These are phyloP conservation scores for Epichloe gansuensis DNA, from an alignment of 2,329 filamentous ascomycete species.

Conservation along the genomic window DNA sequence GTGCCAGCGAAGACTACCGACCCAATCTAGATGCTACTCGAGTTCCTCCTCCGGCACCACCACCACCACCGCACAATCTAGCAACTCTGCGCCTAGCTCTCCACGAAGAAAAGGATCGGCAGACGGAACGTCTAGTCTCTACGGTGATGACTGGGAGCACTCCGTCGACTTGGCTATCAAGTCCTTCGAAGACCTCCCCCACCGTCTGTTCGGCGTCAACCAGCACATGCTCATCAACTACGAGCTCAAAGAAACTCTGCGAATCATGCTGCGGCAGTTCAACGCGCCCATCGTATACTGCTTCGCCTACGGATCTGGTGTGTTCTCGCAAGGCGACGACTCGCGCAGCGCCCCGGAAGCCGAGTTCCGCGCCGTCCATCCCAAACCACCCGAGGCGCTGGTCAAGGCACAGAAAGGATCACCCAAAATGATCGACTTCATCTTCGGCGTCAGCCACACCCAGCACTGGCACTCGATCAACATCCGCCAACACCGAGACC, in stretches of 20 bases:
- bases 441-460: constrained; percentile 86
- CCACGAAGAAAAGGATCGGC: constrained; percentile 13
- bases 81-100: constrained; percentile 5
- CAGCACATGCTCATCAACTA: constrained; percentile 94
- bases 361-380: constrained; percentile 55
- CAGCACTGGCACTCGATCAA: constrained; percentile 98
- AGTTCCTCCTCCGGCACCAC: neutral
- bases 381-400: constrained; percentile 68
- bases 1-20: constrained; percentile 1
- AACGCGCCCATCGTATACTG: constrained; percentile 88
- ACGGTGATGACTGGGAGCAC: constrained; percentile 31
- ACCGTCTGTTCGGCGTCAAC: constrained; percentile 70
- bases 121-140: constrained; percentile 22
- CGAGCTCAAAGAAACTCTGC: constrained; percentile 83
- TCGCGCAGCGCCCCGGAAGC: constrained; percentile 41
- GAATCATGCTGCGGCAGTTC: constrained; percentile 83
- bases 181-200: constrained; percentile 32
- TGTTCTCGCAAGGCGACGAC: constrained; percentile 65
- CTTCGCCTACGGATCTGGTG: constrained; percentile 93
- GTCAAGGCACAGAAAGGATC: constrained; percentile 73
- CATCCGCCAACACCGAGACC: constrained; percentile 72
- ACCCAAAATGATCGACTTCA: constrained; percentile 97
- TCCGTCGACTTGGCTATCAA: constrained; percentile 28
- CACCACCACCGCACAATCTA: constrained; percentile 3
- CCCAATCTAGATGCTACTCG: constrained; percentile 6